Percentiles rank a stretch among this genome's conserved stretches.
Conservation (phyloP, 2,329 filamentous ascomycete species). For the Venturia aucupariae region DNA sequence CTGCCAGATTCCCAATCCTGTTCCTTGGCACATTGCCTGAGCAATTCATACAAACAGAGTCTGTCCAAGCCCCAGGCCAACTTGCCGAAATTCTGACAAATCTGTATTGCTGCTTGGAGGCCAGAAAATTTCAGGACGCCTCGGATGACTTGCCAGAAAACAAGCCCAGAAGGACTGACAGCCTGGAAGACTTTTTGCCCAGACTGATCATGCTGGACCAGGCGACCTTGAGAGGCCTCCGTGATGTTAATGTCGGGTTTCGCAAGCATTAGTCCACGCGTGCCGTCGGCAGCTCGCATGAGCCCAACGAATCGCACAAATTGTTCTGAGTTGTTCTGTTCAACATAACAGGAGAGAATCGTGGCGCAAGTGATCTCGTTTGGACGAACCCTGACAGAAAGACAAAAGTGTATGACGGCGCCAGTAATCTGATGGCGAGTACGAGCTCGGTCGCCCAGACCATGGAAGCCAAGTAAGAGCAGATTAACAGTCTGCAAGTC, state of each 20-base stretch:
- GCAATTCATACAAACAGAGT: not conserved
- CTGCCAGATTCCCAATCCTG: conserved; percentile 12
- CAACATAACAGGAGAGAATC: conserved; percentile 33
- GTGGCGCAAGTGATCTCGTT: conserved; percentile 36
- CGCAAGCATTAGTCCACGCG: conserved; percentile 32
- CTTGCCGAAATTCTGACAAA: conserved; percentile 6
- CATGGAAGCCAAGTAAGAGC: conserved; percentile 56
- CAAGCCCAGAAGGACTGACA: conserved; percentile 9
- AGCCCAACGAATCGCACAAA: conserved; percentile 32
- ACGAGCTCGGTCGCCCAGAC: not conserved
- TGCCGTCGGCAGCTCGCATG: conserved; percentile 31
- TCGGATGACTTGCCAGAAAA: conserved; percentile 6
- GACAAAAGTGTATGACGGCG: conserved; percentile 25
- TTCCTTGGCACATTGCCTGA: not conserved
- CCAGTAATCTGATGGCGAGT: conserved; percentile 12
- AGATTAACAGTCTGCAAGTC: conserved; percentile 62
- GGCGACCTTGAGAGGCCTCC: conserved; percentile 18
- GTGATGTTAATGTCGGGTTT: conserved; percentile 29
- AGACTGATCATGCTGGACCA: conserved; percentile 14
- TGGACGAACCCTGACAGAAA: conserved; percentile 30
- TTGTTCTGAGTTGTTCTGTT: conserved; percentile 21
- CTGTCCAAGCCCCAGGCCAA: conserved; percentile 12
- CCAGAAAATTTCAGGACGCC: conserved; percentile 12
- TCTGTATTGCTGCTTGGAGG: conserved; percentile 7
- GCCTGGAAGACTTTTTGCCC: conserved; percentile 9